Evolutionary conservation across 2,329 filamentous ascomycete genomes (phyloP).

Genomic region (Remersonia thermophila): DNA sequence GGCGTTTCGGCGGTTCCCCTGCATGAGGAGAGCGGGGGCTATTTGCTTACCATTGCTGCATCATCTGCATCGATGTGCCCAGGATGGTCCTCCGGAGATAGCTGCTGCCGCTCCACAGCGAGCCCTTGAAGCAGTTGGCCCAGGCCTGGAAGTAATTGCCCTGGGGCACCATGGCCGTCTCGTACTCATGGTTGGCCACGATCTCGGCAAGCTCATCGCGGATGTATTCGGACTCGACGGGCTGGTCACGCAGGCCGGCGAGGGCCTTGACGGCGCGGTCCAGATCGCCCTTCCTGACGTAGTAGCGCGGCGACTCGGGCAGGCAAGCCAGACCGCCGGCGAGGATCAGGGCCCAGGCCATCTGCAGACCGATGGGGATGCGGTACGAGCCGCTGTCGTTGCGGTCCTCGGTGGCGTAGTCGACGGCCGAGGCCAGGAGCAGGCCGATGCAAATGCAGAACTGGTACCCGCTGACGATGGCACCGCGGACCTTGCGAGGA

Average conservation of each 20-base stretch:
- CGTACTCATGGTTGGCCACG: slow-evolving; percentile 60
- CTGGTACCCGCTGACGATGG: slow-evolving; percentile 62
- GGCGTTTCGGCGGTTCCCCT: background rate
- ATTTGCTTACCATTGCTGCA: slow-evolving; percentile 45
- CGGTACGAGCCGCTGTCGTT: slow-evolving; percentile 51
- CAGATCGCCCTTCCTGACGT: slow-evolving; percentile 52
- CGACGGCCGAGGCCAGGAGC: slow-evolving; percentile 54
- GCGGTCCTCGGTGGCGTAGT: slow-evolving; percentile 49
- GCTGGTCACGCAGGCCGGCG: slow-evolving; percentile 50
- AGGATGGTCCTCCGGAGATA: slow-evolving; percentile 46
- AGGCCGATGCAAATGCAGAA: slow-evolving; percentile 66
- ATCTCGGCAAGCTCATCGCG: slow-evolving; percentile 61
- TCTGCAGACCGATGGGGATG: slow-evolving; percentile 58
- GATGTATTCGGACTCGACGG: slow-evolving; percentile 50
- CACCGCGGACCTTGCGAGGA: slow-evolving; percentile 55
- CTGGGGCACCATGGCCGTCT: slow-evolving; percentile 45
- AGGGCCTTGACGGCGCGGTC: slow-evolving; percentile 47
- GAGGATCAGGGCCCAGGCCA: slow-evolving; percentile 33
- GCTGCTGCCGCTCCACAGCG: slow-evolving; percentile 39
- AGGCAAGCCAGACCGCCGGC: slow-evolving; percentile 25
- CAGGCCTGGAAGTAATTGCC: slow-evolving; percentile 45
- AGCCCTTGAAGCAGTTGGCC: slow-evolving; percentile 44
- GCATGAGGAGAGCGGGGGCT: too few species aligned
- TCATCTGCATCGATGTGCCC: slow-evolving; percentile 45
- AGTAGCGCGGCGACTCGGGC: slow-evolving; percentile 62